These are phyloP conservation scores for Dissoconium aciculare DNA, from an alignment of 2,329 filamentous ascomycete genomes.

Conservation along the genomic window DNA sequence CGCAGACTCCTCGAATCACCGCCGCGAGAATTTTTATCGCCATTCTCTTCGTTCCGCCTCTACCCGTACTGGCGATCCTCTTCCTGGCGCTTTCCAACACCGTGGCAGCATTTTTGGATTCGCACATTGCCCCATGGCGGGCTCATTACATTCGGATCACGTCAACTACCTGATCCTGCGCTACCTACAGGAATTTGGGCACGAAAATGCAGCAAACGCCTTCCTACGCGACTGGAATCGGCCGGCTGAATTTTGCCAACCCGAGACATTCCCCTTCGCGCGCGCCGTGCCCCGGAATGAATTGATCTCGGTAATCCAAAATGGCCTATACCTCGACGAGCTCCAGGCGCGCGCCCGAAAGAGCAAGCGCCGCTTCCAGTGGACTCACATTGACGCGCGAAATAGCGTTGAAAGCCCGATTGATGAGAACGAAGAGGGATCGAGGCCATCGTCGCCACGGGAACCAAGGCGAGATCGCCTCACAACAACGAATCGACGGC, in stretches of 20 bases:
- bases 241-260: constrained; percentile 29
- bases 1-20: no score
- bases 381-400: constrained; percentile 14
- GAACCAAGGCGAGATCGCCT: constrained; percentile 8
- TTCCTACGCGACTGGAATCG: constrained; percentile 48
- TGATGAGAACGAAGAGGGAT: constrained; percentile 8
- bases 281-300: constrained; percentile 43
- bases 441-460: constrained; percentile 6
- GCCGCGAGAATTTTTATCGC: no score
- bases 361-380: constrained; percentile 15
- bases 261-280: constrained; percentile 46
- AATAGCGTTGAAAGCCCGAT: constrained; percentile 9
- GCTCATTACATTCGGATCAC: constrained; percentile 42
- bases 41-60: no score
- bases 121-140: constrained; percentile 30
- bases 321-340: constrained; percentile 40
- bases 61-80: no score
- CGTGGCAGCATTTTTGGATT: no score
- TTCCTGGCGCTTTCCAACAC: no score
- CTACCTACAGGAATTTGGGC: constrained; percentile 32
- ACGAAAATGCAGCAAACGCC: constrained; percentile 34
- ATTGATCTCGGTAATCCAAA: constrained; percentile 47
- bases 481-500: constrained; percentile 9
- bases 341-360: constrained; percentile 15
- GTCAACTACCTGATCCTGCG: constrained; percentile 57